phyloP scores from a whole-genome alignment of 78 protist species.

The Dictyostelium discoideum region DNA sequence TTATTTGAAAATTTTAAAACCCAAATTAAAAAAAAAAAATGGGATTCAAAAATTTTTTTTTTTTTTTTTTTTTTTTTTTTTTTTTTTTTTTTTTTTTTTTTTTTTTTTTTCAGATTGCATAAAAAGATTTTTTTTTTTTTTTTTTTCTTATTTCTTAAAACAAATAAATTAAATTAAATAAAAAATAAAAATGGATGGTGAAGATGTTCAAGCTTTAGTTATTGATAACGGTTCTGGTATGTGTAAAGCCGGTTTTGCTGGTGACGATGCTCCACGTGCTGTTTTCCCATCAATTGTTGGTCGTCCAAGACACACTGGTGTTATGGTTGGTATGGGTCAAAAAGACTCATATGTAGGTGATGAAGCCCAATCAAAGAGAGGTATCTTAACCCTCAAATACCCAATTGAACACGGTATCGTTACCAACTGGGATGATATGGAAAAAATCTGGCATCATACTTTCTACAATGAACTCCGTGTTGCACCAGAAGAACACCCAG shows the following conservation, averaged over 20 bases:
- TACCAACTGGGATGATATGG: conserved; percentile 46
- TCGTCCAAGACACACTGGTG: conserved; percentile 89
- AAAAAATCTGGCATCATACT: conserved; percentile 31
- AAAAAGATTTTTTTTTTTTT: too few species aligned
- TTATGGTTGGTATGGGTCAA: conserved; percentile 91
- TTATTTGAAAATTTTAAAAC: too few species aligned
- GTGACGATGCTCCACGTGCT: conserved; percentile 89
- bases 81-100: too few species aligned
- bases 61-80: too few species aligned
- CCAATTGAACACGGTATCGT: conserved; percentile 74
- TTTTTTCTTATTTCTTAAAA: too few species aligned
- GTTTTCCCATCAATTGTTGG: conserved; percentile 94
- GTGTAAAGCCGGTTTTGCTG: conserved; percentile 90
- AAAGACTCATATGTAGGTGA: conserved; percentile 40
- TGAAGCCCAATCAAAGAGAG: conserved; percentile 61
- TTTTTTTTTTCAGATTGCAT: too few species aligned
- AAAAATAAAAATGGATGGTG: background rate
- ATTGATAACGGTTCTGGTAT: conserved; percentile 93
- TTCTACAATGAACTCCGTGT: conserved; percentile 60
- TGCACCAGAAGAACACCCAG: conserved; percentile 86
- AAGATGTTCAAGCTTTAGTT: conserved; percentile 79
- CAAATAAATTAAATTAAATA: too few species aligned
- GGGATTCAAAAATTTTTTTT: too few species aligned
- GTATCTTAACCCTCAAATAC: conserved; percentile 68
- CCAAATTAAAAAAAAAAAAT: too few species aligned